phyloP scores from a whole-genome alignment of 2,329 filamentous ascomycete species.

The Aureobasidium namibiae region DNA sequence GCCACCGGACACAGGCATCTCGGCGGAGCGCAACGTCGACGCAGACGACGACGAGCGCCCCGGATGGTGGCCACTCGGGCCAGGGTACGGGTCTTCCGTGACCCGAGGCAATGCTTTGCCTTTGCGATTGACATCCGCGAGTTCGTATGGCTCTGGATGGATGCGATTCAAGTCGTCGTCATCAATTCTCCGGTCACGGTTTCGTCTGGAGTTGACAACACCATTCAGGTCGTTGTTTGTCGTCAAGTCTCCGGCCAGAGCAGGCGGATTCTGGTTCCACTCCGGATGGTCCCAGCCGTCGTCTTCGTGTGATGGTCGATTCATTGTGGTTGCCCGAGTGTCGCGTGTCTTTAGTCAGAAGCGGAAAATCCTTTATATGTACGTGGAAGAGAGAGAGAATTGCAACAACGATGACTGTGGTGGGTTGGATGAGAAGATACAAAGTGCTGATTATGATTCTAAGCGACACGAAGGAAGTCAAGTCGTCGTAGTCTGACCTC shows the following conservation, averaged over 20 bases:
- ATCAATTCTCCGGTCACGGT: slow-evolving; percentile 35
- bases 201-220: slow-evolving; percentile 49
- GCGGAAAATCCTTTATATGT: not conserved
- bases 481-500: not conserved
- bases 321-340: slow-evolving; percentile 39
- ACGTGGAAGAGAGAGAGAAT: not conserved
- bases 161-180: slow-evolving; percentile 23
- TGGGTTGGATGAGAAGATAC: not conserved
- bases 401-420: not conserved
- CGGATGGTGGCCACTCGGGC: slow-evolving; percentile 5
- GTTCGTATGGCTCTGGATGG: slow-evolving; percentile 17
- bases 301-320: slow-evolving; percentile 56
- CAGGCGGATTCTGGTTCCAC: slow-evolving; percentile 55
- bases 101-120: slow-evolving; percentile 9
- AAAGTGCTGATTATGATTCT: not conserved
- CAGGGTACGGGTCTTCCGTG: slow-evolving; percentile 3
- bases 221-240: slow-evolving; percentile 55
- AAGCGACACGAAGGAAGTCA: not conserved
- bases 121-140: not conserved
- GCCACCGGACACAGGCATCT: not conserved
- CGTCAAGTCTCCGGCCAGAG: slow-evolving; percentile 51
- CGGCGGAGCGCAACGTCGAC: slow-evolving; percentile 16
- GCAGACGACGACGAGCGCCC: not conserved
- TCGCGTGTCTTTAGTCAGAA: slow-evolving; percentile 6
- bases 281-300: slow-evolving; percentile 38